Evolutionary conservation across 163 green algal genomes (phyloP), one percentile per base, ranked within the genome.

Genomic region (Scenedesmus sp.): DNA sequence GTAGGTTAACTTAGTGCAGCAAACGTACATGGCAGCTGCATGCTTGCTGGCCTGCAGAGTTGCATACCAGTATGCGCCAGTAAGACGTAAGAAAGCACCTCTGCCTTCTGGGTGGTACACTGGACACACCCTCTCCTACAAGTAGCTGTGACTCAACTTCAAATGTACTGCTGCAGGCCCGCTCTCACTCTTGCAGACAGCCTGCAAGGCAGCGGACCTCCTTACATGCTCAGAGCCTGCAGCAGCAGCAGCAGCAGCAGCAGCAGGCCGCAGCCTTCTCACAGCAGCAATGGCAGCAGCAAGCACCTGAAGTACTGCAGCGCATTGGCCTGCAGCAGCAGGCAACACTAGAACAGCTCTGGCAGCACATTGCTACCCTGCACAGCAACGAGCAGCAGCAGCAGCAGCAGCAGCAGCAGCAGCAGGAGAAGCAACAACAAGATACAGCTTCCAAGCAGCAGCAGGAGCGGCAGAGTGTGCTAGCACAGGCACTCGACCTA

Each of bases 191-290:
- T 1, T 79, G 23, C 23, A 46, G 46, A 23, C 23, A 52, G 2
- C 23, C 18, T 2, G 46, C 5, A 46, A 23, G 70, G 23, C 70
- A 79, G 20, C 23, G 46, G 12, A 23, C 20, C 0, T 79, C 23
- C 3, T 23, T 79, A 23, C 23, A 79, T 79, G 70, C 70, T 13
- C 70, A 76, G 66, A 12, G 34, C 18, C 20, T 52, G 70, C 70
- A 52, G 70, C 70, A 79, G 70, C 70, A 76, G 66, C 64, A 77
- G 67, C 70, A 79, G 70, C 70, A 52, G 70, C 70, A 79, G 67
- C 67, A 79, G 67, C 67, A 79, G 2, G 20, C 23, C 5, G 70
- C 70, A 52, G 12, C 70, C 2, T 79, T 79, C 70, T 79, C 70
- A 15, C 70, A 79, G 70, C 70, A 79, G 23, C 70, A 79, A 23